phyloP scores from a whole-genome alignment of 805 yeast species.

The Lachancea waltii region DNA sequence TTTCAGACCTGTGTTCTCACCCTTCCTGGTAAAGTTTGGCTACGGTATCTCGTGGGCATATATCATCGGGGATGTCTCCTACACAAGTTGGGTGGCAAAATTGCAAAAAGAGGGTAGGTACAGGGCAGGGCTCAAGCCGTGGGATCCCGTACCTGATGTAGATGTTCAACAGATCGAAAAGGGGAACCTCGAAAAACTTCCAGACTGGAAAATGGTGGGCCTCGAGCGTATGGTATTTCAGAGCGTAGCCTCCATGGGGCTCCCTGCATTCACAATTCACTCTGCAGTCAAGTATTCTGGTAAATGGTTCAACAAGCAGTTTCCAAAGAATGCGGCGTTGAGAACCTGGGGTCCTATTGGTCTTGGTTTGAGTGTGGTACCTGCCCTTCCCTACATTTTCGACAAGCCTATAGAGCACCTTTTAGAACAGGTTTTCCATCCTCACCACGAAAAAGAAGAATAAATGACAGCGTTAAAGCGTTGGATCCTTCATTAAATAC shows the following conservation, averaged over 20 bases:
- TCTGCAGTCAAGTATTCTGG: conserved; percentile 68
- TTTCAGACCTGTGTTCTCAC: conserved; percentile 76
- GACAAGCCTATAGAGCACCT: conserved; percentile 78
- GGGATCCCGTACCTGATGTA: conserved; percentile 43
- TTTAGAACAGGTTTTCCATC: conserved; percentile 53
- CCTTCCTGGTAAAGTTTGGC: conserved; percentile 53
- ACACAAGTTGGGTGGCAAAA: conserved; percentile 66
- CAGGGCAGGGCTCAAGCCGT: conserved; percentile 56
- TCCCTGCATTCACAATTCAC: conserved; percentile 83
- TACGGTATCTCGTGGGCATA: conserved; percentile 75
- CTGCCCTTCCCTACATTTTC: conserved; percentile 67
- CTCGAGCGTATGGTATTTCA: conserved; percentile 75
- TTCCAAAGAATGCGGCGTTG: conserved; percentile 38
- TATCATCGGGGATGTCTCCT: conserved; percentile 66
- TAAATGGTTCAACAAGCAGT: conserved; percentile 47
- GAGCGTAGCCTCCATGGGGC: conserved; percentile 76
- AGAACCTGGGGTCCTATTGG: conserved; percentile 71
- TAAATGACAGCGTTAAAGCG: background rate
- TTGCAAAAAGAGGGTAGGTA: conserved; percentile 60
- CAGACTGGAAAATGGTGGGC: conserved; percentile 62
- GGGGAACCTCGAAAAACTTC: conserved; percentile 37
- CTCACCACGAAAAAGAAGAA: conserved; percentile 9
- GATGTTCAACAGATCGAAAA: conserved; percentile 32
- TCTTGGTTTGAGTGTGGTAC: conserved; percentile 71
- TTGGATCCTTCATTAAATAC: too few relatives aligned